Base-by-base conservation (phyloP, 352 stramenopile genomes). In the Globisporangium middletonii region DNA sequence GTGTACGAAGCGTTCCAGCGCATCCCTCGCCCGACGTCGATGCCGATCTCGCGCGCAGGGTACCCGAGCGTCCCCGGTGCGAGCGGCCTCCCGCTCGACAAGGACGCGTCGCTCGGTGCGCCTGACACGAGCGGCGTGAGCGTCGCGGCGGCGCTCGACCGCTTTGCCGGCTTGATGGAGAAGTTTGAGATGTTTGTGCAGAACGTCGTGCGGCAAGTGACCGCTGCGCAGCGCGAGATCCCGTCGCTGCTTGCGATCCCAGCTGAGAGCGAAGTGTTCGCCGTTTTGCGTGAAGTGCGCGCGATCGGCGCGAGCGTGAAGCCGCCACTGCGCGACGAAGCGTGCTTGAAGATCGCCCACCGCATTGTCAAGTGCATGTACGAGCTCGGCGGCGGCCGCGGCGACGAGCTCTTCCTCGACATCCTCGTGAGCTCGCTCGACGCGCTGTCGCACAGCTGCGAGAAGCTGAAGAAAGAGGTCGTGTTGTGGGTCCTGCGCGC, bases 1-100 rank as follows among this genome's bases (percentile, higher is more conserved):
- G 94, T 99, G 23, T 99, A 99, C 66, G 97, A 99, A 60, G 95
- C 94, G 13, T 99, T 99, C 69, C 94, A 98, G 69, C 86, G 95
- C 53, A 95, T 97, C 41, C 91, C 95, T 27, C 86, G 96, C 37
- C 93, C 94, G 41, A 92, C 88, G 27, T 90, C 83, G 35, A 92
- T 97, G 75, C 81, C 92, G 45, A 77, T 92, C 44, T 82, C 79
- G 46, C 81, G 82, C 60, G 57, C 71, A 5, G 72, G 67, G 19
- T 76, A 74, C 49, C 57, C 68, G 54, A 61, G 63, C 4, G 58
- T 64, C 26, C 75, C 72, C 53, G 60, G 53, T n/a, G 57, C 68
- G 7, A 64, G 56, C n/a, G 69, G 57, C 23, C 47, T 64, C 23
- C 46, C 56, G 41, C 50, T 74, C 7, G 75, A 89, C 6, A 88